Evolutionary conservation across 116 monocot genomes (phyloP), one percentile per base, ranked within the genome.

Genomic region (Cymodocea nodosa): DNA sequence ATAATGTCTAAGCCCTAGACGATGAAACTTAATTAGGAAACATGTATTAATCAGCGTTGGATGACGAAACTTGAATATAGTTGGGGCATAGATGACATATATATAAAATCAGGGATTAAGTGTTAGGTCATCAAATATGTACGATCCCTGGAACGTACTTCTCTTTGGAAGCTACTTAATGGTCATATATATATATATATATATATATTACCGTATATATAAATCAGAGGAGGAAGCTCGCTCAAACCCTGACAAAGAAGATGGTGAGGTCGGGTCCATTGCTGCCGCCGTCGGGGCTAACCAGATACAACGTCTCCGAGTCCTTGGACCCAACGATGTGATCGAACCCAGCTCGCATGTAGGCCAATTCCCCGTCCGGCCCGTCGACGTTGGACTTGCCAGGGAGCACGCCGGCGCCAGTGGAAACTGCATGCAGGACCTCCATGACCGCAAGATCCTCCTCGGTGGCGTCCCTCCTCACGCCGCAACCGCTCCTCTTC

Each of bases 401-500:
- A 8, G 81, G 81, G 65, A 85, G 73, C 23, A 85, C 82, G 0
- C 85, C 85, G 18, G 77, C 85, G 17, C 85, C 81, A 62, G 79
- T 78, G 4, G 81, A 73, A 69, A 81, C 81, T 25, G 68, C 64
- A 73, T 74, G 75, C 34, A 85, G 62, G n/a, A 76, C 58, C 51
- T 52, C 56, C 68, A 85, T 64, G 13, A 73, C 79, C 60, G 54
- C 68, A 59, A 64, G 62, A 61, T 85, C 81, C 18, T 50, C 76
- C 11, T 70, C 59, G 13, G 73, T 68, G 49, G 70, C 69, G 14
- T 85, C 73, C 4, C 76, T 58, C 73, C 76, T 51, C 16, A 74
- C 56, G 23, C 76, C 85, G 56, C 68, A 76, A 13, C 82, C 85
- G 69, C 67, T 65, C 65, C 59, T 71, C 68, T 57, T 74, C 22